Evolutionary conservation across 148 eudicot genomes (phyloP).

Genomic region (Chenopodium formosanum): DNA sequence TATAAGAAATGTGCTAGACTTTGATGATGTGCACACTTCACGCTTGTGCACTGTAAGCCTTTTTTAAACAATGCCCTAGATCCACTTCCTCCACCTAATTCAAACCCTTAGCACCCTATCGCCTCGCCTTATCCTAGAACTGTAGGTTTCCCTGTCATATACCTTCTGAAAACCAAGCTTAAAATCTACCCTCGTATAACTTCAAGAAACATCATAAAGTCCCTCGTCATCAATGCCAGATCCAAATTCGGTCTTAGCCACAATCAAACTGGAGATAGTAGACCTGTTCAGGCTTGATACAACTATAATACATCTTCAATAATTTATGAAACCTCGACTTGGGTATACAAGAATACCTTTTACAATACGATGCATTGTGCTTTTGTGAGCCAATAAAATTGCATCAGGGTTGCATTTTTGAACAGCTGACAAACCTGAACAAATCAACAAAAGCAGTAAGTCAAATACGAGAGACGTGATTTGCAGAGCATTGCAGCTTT

Average conservation of each 20-base stretch:
- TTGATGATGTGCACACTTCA: neutral
- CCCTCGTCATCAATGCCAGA: neutral
- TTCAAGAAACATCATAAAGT: neutral
- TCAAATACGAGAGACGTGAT: neutral
- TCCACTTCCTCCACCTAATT: neutral
- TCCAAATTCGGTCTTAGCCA: neutral
- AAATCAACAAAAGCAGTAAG: slow-evolving; percentile 23
- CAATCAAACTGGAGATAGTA: neutral
- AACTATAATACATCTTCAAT: neutral
- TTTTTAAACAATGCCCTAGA: neutral
- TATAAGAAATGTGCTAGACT: neutral
- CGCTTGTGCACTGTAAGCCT: neutral
- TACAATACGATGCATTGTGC: slow-evolving; percentile 60
- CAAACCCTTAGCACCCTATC: too few species aligned
- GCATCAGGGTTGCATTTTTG: slow-evolving; percentile 83
- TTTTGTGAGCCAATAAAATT: slow-evolving; percentile 76
- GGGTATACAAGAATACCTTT: slow-evolving; percentile 47
- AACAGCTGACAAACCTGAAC: slow-evolving; percentile 77
- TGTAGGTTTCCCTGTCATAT: neutral
- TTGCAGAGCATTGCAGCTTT: neutral
- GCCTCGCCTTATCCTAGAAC: neutral
- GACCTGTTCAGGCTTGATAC: neutral
- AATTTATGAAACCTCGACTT: neutral
- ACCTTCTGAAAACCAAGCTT: neutral
- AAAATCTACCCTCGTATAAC: neutral